phyloP scores from a whole-genome alignment of 2,329 filamentous ascomycete genomes.

The Anisogramma anomala region DNA sequence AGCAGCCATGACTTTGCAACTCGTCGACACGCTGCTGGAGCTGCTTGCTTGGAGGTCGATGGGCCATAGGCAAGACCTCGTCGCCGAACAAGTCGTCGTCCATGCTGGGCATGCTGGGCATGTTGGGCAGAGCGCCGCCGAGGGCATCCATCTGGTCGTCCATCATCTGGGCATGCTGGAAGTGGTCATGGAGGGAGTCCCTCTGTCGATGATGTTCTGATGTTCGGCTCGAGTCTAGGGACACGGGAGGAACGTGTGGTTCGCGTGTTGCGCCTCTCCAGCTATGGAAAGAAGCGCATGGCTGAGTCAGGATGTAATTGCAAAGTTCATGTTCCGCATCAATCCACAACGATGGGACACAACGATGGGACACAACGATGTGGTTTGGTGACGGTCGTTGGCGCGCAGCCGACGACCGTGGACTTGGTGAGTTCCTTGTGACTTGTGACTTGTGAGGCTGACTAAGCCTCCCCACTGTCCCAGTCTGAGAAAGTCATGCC shows the following conservation, averaged over 20 bases:
- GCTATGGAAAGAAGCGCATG: neutral
- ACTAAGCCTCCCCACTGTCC: no score
- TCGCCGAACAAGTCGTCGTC: slow-evolving; percentile 44
- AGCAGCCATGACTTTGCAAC: slow-evolving; percentile 62
- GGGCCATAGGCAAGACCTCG: slow-evolving; percentile 23
- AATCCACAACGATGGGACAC: no score
- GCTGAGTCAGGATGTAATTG: neutral
- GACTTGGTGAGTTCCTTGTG: no score
- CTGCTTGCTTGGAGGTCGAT: slow-evolving; percentile 50
- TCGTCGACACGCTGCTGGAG: slow-evolving; percentile 67
- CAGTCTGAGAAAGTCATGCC: no score
- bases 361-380: no score
- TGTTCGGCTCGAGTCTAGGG: neutral
- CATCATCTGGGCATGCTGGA: slow-evolving; percentile 39
- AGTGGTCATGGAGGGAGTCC: slow-evolving; percentile 19
- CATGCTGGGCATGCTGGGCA: slow-evolving; percentile 64
- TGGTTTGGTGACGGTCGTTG: no score
- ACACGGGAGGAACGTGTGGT: neutral
- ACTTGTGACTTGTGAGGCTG: no score
- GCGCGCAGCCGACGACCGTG: no score
- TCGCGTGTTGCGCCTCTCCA: neutral
- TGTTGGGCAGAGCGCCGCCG: slow-evolving; percentile 46
- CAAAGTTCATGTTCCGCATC: neutral
- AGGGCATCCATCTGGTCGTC: slow-evolving; percentile 43
- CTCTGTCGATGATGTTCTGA: neutral